A percentile compares a stretch with the other conserved stretches of the same genome.
Conservation (phyloP, 805 yeast genomes). For the Teunomyces gatunensis region DNA sequence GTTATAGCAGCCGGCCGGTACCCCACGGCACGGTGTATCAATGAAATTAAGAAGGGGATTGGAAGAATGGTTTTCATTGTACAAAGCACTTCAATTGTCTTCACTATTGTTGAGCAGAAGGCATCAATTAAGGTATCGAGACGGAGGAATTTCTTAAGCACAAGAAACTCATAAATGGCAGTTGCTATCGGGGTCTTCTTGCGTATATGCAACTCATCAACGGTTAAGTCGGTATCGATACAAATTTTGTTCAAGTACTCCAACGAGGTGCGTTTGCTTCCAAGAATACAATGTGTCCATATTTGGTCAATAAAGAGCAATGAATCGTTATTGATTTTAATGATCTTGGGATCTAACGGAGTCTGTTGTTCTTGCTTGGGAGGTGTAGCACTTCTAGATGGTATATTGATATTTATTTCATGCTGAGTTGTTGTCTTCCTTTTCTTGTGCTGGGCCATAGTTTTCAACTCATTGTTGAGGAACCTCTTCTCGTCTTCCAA, state of each 20-base stretch:
- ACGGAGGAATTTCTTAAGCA: constrained; percentile 43
- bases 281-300: constrained; percentile 36
- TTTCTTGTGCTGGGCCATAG: constrained; percentile 20
- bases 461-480: constrained; percentile 35
- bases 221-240: constrained; percentile 18
- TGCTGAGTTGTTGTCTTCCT: constrained; percentile 13
- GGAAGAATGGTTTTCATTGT: constrained; percentile 29
- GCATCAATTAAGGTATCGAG: constrained; percentile 49
- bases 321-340: constrained; percentile 32
- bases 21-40: constrained; percentile 52
- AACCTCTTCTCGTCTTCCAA: constrained; percentile 45
- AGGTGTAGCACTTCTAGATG: constrained; percentile 2
- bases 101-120: constrained; percentile 27
- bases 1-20: constrained; percentile 65
- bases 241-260: constrained; percentile 31
- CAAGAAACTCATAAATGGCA: constrained; percentile 44
- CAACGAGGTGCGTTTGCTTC: constrained; percentile 31
- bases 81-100: constrained; percentile 30
- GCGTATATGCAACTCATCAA: constrained; percentile 19
- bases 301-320: constrained; percentile 32
- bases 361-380: not conserved
- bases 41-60: constrained; percentile 59
- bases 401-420: not conserved
- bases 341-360: constrained; percentile 13
- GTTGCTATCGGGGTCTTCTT: constrained; percentile 32